Conservation (phyloP, 257 asterid species). For the Henckelia pumila region DNA sequence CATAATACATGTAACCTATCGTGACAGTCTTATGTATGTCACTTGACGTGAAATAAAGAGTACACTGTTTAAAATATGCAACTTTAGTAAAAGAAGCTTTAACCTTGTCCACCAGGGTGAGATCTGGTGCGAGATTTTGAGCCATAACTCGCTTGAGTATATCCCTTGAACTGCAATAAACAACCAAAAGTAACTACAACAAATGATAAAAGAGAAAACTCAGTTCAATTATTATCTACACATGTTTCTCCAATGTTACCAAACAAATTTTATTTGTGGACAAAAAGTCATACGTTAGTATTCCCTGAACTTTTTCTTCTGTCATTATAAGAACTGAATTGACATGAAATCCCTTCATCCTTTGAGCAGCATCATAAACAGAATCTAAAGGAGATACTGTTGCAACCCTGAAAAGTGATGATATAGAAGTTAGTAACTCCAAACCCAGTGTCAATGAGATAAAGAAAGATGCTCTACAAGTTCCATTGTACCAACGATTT, state of each 20-base stretch:
- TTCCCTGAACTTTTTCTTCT: constrained; percentile 74
- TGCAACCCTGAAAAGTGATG: constrained; percentile 62
- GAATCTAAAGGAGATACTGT: constrained; percentile 71
- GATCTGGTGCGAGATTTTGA: constrained; percentile 77
- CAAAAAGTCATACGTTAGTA: constrained; percentile 63
- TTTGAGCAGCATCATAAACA: constrained; percentile 80
- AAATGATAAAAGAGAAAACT: not conserved
- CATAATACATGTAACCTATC: not conserved
- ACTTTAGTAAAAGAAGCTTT: constrained; percentile 17
- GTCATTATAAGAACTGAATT: constrained; percentile 69
- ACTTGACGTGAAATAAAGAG: not conserved
- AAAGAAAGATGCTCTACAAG: constrained; percentile 18
- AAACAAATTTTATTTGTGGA: constrained; percentile 8
- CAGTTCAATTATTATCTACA: constrained; percentile 1
- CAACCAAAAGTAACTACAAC: constrained; percentile 31
- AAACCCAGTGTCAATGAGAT: constrained; percentile 15
- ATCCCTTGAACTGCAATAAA: constrained; percentile 72
- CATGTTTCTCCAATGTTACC: not conserved
- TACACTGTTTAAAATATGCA: not conserved
- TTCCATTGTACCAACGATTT: constrained; percentile 49
- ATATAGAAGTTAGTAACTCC: constrained; percentile 22
- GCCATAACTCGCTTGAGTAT: constrained; percentile 90
- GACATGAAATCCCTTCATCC: constrained; percentile 77
- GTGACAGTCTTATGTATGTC: constrained; percentile 12
- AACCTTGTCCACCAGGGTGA: constrained; percentile 91